These are phyloP conservation scores for Vitis cinerea DNA, from an alignment of 164 flowering plant genomes.

Conservation along the genomic window DNA sequence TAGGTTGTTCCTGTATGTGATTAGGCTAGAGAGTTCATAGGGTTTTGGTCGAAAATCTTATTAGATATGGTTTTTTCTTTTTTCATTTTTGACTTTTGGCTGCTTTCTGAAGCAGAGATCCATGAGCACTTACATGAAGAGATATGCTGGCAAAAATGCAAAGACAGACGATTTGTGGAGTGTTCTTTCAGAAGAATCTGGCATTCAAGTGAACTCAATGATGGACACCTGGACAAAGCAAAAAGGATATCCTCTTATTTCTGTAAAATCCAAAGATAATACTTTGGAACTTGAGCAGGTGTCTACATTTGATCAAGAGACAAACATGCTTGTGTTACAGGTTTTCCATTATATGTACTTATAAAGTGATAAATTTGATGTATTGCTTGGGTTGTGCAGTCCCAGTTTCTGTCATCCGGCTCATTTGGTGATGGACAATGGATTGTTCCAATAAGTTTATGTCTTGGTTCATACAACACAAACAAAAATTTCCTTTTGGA, in stretches of 20 bases:
- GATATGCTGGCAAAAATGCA: slow-evolving; percentile 31
- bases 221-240: slow-evolving; percentile 47
- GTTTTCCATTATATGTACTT: too few relatives aligned
- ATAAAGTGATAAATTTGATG: not conserved
- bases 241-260: slow-evolving; percentile 35
- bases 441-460: slow-evolving; percentile 31
- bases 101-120: slow-evolving; percentile 22
- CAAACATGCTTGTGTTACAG: not conserved
- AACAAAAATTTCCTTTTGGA: slow-evolving; percentile 24
- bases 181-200: slow-evolving; percentile 31
- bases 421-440: slow-evolving; percentile 22
- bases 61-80: not conserved
- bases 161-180: slow-evolving; percentile 39
- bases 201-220: slow-evolving; percentile 23
- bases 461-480: slow-evolving; percentile 21
- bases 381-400: slow-evolving; percentile 17
- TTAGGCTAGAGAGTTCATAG: too few relatives aligned
- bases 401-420: slow-evolving; percentile 30
- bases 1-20: too few relatives aligned
- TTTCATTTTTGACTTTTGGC: not conserved
- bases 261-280: slow-evolving; percentile 19
- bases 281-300: slow-evolving; percentile 39
- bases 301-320: not conserved
- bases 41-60: not conserved
- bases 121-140: slow-evolving; percentile 28